These are phyloP conservation scores for Effrenium voratum DNA, from an alignment of 73 alveolate genomes.

Conservation along the genomic window DNA sequence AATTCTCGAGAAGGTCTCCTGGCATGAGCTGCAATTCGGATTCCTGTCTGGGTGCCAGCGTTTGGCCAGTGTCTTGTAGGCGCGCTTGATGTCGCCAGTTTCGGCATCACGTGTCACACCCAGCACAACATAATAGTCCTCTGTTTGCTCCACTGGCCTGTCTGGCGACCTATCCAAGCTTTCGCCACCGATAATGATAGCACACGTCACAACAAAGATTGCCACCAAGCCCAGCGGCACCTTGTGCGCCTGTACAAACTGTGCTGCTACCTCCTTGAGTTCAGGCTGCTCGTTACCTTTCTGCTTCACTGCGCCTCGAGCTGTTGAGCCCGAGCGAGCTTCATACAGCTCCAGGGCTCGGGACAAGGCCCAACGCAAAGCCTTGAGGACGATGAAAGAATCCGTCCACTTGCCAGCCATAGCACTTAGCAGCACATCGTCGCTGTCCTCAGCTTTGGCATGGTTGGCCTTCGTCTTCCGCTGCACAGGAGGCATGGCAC, in stretches of 20 bases:
- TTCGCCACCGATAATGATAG: conserved; percentile 80
- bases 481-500: conserved; percentile 11
- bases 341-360: conserved; percentile 17
- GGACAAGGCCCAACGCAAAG: neutral
- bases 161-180: conserved; percentile 31
- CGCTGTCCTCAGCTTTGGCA: neutral
- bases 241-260: conserved; percentile 44
- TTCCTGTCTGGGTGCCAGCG: conserved; percentile 87
- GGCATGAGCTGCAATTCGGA: conserved; percentile 40
- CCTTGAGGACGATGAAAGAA: conserved; percentile 41
- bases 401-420: conserved; percentile 42
- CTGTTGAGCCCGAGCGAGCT: neutral
- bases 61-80: conserved; percentile 86
- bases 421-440: conserved; percentile 16
- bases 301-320: neutral
- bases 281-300: conserved; percentile 46
- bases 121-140: conserved; percentile 64
- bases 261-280: conserved; percentile 32
- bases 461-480: conserved; percentile 30
- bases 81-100: conserved; percentile 85
- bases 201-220: conserved; percentile 38
- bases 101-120: conserved; percentile 84
- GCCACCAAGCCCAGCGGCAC: conserved; percentile 86
- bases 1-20: conserved; percentile 69
- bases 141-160: conserved; percentile 14